These are phyloP conservation scores for Plectosphaerella sp. DNA, from an alignment of 2,329 filamentous ascomycete species.

Conservation along the genomic window DNA sequence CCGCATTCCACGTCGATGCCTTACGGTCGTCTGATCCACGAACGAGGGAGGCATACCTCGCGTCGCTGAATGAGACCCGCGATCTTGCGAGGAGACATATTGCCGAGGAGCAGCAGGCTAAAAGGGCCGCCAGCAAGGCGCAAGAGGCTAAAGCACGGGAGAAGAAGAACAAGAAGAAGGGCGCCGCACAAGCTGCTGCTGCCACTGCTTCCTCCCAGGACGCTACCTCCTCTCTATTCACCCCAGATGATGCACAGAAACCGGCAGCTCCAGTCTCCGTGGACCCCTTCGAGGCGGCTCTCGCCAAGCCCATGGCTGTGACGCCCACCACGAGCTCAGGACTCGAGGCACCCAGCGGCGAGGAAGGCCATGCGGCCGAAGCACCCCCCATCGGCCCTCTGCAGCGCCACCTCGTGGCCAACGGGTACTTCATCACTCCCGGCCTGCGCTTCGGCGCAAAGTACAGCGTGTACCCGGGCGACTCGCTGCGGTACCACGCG, in stretches of 20 bases:
- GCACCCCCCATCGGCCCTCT: conserved; percentile 45
- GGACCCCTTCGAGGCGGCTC: neutral
- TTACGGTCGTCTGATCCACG: conserved; percentile 55
- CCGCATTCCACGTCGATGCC: conserved; percentile 60
- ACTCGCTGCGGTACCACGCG: conserved; percentile 90
- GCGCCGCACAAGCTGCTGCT: neutral
- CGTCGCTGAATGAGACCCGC: conserved; percentile 44
- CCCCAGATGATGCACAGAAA: neutral
- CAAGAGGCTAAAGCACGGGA: conserved; percentile 16
- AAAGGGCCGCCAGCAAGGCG: conserved; percentile 19
- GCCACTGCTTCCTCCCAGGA: neutral
- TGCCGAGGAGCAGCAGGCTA: conserved; percentile 32
- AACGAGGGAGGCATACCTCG: conserved; percentile 60
- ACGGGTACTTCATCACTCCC: conserved; percentile 83
- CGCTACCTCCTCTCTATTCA: neutral
- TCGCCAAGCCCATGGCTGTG: conserved; percentile 18
- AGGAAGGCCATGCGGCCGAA: conserved; percentile 7
- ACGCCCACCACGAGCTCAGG: conserved; percentile 30
- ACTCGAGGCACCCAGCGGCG: conserved; percentile 17
- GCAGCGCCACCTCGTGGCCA: conserved; percentile 73
- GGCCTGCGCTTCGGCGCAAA: conserved; percentile 92
- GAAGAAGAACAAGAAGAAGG: conserved; percentile 12
- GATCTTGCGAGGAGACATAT: conserved; percentile 33
- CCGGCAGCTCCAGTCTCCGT: neutral
- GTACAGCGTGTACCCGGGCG: conserved; percentile 92